These are phyloP conservation scores for Calocera viscosa DNA, from an alignment of 768 basidiomycete species.

Conservation along the genomic window DNA sequence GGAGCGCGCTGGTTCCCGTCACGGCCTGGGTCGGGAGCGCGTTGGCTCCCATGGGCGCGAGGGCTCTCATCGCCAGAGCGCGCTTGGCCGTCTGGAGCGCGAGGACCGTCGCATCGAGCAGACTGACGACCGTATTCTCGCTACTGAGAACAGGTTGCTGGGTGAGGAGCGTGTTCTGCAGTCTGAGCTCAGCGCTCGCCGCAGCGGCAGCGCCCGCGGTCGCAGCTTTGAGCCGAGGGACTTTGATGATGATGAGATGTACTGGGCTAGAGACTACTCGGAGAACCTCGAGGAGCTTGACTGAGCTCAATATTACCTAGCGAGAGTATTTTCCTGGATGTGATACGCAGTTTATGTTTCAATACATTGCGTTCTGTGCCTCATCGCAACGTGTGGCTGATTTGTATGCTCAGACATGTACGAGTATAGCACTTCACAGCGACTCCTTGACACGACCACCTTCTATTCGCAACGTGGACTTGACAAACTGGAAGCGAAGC, in stretches of 20 bases:
- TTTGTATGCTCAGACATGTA: no score
- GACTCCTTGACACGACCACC: no score
- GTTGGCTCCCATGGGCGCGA: no score
- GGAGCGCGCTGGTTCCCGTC: background rate
- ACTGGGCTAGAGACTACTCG: constrained; percentile 2
- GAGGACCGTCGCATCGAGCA: background rate
- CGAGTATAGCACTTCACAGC: no score
- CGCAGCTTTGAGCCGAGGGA: background rate
- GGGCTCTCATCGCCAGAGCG: no score
- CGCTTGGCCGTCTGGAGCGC: background rate
- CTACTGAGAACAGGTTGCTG: background rate
- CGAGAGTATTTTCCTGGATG: background rate
- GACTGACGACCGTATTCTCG: background rate
- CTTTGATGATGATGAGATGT: constrained; percentile 1
- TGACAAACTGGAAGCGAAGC: no score
- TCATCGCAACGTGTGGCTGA: no score
- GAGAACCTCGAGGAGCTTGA: constrained; percentile 5
- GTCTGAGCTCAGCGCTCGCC: background rate
- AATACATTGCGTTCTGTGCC: background rate
- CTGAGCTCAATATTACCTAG: background rate
- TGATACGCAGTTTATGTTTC: background rate
- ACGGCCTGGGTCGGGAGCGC: no score
- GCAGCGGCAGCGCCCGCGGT: background rate
- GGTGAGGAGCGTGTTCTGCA: background rate
- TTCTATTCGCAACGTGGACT: no score